Conservation (phyloP, 345 rosid genomes). For the Stellera chamaejasme region DNA sequence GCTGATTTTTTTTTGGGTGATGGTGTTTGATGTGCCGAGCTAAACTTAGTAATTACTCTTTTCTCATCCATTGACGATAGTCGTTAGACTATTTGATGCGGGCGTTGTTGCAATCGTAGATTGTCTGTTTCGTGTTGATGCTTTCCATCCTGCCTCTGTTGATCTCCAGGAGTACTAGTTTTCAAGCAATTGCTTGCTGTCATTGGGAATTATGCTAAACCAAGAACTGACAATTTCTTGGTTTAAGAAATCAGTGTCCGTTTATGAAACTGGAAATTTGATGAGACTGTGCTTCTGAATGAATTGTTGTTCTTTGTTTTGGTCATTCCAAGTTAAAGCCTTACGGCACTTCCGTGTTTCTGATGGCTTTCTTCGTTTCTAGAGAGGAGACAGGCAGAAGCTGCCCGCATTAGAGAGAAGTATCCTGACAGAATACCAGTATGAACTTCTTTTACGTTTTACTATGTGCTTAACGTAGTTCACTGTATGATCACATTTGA, state of each 20-base stretch:
- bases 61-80: background rate
- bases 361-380: slow-evolving; percentile 13
- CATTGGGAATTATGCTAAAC: too few relatives aligned
- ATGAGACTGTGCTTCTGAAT: background rate
- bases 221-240: too few relatives aligned
- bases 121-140: background rate
- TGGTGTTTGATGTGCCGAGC: background rate
- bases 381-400: slow-evolving; percentile 97
- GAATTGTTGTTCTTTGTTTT: background rate
- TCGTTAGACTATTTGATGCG: background rate
- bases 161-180: too few relatives aligned
- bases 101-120: background rate
- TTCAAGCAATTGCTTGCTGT: too few relatives aligned
- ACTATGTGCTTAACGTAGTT: background rate
- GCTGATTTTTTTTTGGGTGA: background rate
- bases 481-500: background rate
- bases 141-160: background rate
- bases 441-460: slow-evolving; percentile 13
- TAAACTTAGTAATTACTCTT: background rate
- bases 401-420: slow-evolving; percentile 89
- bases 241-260: too few relatives aligned
- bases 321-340: background rate
- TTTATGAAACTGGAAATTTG: background rate
- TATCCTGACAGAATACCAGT: slow-evolving; percentile 97
- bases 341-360: background rate